Evolutionary conservation across 2,329 filamentous ascomycete species (phyloP).

Genomic region (Xylaria digitata): DNA sequence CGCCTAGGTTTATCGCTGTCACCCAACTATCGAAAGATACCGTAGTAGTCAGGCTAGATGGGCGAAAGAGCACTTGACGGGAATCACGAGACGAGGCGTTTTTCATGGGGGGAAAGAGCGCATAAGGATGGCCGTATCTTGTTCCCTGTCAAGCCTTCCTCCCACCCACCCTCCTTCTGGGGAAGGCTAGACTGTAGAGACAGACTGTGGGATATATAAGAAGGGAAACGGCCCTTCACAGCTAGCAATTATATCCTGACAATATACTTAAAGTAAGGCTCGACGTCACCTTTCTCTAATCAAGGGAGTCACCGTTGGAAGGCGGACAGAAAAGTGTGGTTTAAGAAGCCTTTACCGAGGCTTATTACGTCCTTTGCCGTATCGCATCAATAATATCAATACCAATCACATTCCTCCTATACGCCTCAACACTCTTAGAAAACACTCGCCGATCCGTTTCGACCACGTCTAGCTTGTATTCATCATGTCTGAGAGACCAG

Average conservation of each 20-base stretch:
- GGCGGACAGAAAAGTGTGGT: not conserved
- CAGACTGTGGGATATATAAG: slow-evolving; percentile 18
- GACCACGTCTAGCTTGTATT: not conserved
- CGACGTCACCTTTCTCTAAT: not conserved
- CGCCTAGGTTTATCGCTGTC: not conserved
- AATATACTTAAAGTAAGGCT: not conserved
- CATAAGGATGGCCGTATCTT: not conserved
- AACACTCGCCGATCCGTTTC: not conserved
- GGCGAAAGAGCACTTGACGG: not conserved
- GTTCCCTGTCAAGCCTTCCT: not conserved
- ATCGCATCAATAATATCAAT: not conserved
- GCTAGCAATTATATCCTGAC: not conserved
- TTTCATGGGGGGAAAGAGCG: not conserved
- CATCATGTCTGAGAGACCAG: slow-evolving; percentile 39
- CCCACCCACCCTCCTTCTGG: too few species aligned
- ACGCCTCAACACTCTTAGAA: not conserved
- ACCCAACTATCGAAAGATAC: not conserved
- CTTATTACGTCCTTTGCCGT: not conserved
- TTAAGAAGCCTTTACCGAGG: not conserved
- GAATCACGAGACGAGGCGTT: not conserved
- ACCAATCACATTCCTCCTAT: too few species aligned
- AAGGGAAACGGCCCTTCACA: not conserved
- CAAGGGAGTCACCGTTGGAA: not conserved
- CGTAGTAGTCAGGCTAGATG: not conserved
- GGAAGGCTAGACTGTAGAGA: not conserved